Evolutionary conservation across 148 eudicot species (phyloP).

Genomic region (Spergularia bocconei): DNA sequence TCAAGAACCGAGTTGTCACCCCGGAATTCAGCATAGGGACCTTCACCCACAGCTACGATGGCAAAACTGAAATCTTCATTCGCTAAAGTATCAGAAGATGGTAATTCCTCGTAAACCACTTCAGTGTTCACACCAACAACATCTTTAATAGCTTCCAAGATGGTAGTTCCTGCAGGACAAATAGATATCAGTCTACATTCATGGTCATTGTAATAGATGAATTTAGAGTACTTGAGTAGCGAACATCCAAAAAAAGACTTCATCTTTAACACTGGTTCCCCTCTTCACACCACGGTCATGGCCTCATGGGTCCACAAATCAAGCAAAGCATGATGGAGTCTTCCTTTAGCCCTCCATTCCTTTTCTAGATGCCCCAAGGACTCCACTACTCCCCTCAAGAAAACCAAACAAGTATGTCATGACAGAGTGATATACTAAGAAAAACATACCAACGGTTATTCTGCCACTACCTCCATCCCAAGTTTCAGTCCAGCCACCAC

Average conservation of each 20-base stretch:
- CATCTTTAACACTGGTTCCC: too few relatives aligned
- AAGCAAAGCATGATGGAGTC: too few relatives aligned
- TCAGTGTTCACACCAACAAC: conserved; percentile 51
- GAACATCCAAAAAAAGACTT: neutral
- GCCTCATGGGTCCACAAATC: too few relatives aligned
- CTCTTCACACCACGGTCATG: too few relatives aligned
- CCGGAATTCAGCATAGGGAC: conserved; percentile 69
- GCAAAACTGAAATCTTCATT: conserved; percentile 59
- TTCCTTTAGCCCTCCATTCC: neutral
- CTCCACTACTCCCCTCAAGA: neutral
- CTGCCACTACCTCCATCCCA: conserved; percentile 83
- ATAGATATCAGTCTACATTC: conserved; percentile 8
- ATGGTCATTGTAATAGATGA: neutral
- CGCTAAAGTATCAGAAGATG: conserved; percentile 57
- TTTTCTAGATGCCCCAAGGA: neutral
- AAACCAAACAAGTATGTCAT: neutral
- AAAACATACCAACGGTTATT: conserved; percentile 76
- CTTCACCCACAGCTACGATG: conserved; percentile 84
- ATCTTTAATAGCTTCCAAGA: conserved; percentile 70
- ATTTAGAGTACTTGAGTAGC: neutral
- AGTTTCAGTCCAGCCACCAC: conserved; percentile 92
- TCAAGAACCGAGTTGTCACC: conserved; percentile 71
- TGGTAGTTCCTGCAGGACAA: conserved; percentile 64
- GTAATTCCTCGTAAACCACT: conserved; percentile 60
- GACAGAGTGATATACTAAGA: neutral